phyloP scores from a whole-genome alignment of 805 yeast species.

The Ogataea paradorogensis region DNA sequence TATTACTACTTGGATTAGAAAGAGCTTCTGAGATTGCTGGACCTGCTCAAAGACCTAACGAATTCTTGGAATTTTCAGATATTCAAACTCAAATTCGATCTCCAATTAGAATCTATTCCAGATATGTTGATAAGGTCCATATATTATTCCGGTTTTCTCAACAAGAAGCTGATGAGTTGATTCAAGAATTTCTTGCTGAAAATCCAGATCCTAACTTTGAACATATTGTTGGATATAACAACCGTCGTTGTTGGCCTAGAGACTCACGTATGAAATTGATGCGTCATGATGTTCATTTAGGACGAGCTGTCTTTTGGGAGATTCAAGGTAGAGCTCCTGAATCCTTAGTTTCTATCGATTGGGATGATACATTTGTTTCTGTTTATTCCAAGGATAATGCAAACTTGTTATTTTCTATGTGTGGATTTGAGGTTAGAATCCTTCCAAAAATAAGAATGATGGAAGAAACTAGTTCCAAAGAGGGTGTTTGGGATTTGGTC shows the following conservation, averaged over 20 bases:
- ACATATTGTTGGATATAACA: conserved; percentile 79
- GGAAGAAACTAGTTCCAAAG: conserved; percentile 54
- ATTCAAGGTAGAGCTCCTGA: conserved; percentile 73
- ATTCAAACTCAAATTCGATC: conserved; percentile 56
- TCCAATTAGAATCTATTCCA: conserved; percentile 77
- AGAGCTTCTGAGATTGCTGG: conserved; percentile 90
- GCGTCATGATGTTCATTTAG: conserved; percentile 88
- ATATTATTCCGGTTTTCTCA: conserved; percentile 72
- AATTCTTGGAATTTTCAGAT: conserved; percentile 70
- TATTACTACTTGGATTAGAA: conserved; percentile 78
- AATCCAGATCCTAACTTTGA: conserved; percentile 94
- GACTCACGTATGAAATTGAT: conserved; percentile 88
- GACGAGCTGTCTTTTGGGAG: conserved; percentile 93
- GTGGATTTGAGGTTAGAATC: conserved; percentile 92
- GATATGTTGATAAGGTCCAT: conserved; percentile 81
- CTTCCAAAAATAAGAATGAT: conserved; percentile 66
- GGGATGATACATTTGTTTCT: conserved; percentile 81
- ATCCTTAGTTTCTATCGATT: conserved; percentile 65
- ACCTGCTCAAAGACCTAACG: conserved; percentile 63
- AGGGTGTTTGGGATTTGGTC: conserved; percentile 89
- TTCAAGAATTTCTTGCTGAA: conserved; percentile 72
- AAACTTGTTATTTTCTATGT: conserved; percentile 82
- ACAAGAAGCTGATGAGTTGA: conserved; percentile 71
- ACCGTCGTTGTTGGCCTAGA: conserved; percentile 91
- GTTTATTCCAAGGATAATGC: conserved; percentile 91